phyloP scores from a whole-genome alignment of 1,139 yeast species.

The Saccharomyces uvarum region DNA sequence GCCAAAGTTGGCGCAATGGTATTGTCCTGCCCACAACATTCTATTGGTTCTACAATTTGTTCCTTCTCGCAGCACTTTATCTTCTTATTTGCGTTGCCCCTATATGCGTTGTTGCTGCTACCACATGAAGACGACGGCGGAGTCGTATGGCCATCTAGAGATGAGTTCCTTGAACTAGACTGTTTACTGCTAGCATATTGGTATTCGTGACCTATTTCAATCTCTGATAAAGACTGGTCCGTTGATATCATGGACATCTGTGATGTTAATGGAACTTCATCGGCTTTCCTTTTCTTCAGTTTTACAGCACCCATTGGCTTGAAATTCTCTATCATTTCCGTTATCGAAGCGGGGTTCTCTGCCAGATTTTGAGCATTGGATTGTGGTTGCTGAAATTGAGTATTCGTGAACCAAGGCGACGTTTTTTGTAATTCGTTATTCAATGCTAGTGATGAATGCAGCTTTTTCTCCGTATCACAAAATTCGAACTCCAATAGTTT shows the following conservation, averaged over 20 bases:
- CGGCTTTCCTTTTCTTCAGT: constrained; percentile 32
- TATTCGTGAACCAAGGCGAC: not conserved
- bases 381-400: not conserved
- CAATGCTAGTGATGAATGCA: not conserved
- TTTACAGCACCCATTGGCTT: constrained; percentile 59
- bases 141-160: not conserved
- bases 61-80: not conserved
- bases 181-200: not conserved
- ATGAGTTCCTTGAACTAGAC: not conserved
- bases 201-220: not conserved
- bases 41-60: not conserved
- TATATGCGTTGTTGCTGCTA: not conserved
- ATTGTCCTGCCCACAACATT: not conserved
- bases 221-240: not conserved
- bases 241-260: not conserved
- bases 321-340: constrained; percentile 37
- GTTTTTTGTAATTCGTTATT: not conserved
- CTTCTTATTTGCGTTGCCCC: not conserved
- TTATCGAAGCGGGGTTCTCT: constrained; percentile 14
- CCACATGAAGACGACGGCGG: not conserved
- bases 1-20: not conserved
- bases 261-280: not conserved
- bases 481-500: not conserved
- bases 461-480: not conserved
- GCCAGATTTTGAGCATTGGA: not conserved